Evolutionary conservation across 2,329 filamentous ascomycete genomes (phyloP), one percentile per base, ranked within the genome.

Genomic region (Venturiaceae sp.): DNA sequence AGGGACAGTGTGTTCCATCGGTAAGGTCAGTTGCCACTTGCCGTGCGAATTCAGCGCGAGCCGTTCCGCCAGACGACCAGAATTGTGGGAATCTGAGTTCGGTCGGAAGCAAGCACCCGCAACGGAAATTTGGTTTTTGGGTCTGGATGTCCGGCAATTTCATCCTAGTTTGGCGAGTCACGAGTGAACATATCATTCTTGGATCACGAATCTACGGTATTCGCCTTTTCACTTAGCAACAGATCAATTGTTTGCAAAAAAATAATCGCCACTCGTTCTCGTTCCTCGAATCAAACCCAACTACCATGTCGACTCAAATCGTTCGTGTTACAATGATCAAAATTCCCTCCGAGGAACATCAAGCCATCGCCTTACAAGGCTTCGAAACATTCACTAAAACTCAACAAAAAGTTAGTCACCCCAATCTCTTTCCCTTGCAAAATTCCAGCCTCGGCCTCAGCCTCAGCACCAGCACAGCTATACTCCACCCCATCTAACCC

Each of bases 251-350:
- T n/a, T n/a, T n/a, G n/a, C n/a, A n/a, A n/a, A n/a, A n/a, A n/a
- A n/a, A n/a, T n/a, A n/a, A n/a, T n/a, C n/a, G n/a, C n/a, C n/a
- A n/a, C 16, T 6, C 37, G 2, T 7, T 32, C 23, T 50, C 23
- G 44, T 13, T 26, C 44, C 44, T 50, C 19, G 2, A 3, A 6
- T 36, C 36, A 23, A 54, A 9, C 23, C 28, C 53, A 13, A 39
- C 21, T 13, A 36, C 33, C 19, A 44, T 41, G 19, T 39, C 28
- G 30, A 30, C 53, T 23, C 53, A 36, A 44, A 44, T 56, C 23
- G 37, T 41, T 5, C 32, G 53, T 5, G 53, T 56, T 21, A 56
- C 53, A 13, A 44, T 56, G 53, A 56, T 56, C 36, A 44, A 56
- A 30, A 39, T 44, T 19, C 3, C 26, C 14, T 13, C 33, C 21